phyloP scores from a whole-genome alignment of 345 rosid genomes.

The Populus pruinosa region DNA sequence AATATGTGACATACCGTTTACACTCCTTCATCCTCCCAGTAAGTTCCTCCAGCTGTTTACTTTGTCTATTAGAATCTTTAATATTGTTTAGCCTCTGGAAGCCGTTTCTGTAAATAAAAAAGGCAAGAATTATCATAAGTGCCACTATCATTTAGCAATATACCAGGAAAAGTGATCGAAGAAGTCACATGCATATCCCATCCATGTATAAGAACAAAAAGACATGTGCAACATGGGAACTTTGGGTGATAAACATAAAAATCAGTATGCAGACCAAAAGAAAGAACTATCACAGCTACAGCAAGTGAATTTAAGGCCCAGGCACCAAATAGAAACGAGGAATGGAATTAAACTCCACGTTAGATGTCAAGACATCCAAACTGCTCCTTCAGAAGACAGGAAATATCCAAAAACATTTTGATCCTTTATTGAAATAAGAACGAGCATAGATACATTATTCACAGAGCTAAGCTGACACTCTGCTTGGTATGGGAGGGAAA shows the following conservation, averaged over 20 bases:
- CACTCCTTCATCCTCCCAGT: conserved; percentile 96
- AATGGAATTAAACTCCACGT: background rate
- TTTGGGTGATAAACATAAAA: background rate
- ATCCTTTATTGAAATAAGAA: background rate
- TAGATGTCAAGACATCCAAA: background rate
- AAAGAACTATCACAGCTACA: background rate
- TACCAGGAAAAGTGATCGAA: background rate
- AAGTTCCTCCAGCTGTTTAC: conserved; percentile 96
- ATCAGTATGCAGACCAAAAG: background rate
- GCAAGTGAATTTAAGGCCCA: background rate
- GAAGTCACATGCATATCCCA: background rate
- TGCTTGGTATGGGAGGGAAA: too few species aligned
- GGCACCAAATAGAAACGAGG: background rate
- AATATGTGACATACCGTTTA: conserved; percentile 51
- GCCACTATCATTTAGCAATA: background rate
- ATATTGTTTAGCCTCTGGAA: conserved; percentile 94
- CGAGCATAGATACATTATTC: background rate
- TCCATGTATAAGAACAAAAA: background rate
- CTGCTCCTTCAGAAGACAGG: background rate
- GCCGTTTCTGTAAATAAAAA: conserved; percentile 70
- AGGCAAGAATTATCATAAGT: background rate
- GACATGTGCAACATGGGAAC: background rate
- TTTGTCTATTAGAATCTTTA: conserved; percentile 84
- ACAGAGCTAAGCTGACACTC: too few species aligned
- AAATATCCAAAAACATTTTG: background rate